Base-by-base conservation (phyloP, 1,284 basidiomycete genomes). In the Gomphus bonarii region DNA sequence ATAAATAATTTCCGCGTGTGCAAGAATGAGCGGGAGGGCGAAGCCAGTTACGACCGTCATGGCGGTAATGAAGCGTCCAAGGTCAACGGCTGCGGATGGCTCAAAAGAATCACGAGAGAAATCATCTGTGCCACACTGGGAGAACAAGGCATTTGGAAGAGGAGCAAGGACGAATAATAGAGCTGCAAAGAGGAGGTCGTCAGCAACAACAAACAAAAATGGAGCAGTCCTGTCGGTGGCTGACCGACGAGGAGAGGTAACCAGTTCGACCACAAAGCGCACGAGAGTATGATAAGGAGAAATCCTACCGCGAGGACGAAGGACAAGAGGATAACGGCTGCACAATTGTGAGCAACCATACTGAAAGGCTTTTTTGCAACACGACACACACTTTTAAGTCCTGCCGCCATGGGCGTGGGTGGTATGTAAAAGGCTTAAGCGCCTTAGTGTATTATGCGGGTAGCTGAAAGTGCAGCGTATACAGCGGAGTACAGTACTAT, bases 301-400 rank as follows among this genome's bases (percentile, higher is more conserved):
- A 99, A 99, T 28, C 97, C 97, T 31, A 97, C 80, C 12, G 97
- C 97, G 44, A 99, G 84, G 58, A 97, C 91, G 71, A 99, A 97
- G 3, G 95, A 94, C 55, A 97, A 83, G 59, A 95, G 78, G 64
- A 97, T 93, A 64, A 97, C 92, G 66, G 91, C 92, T 95, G 60
- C 28, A 50, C 25, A 28, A 11, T 53, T 50, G 35, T 50, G 22
- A 54, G 52, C 44, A 14, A 48, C 50, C 50, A 44, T 57, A 42
- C 40, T 43, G 14, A 51, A 33, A 28, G 4, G 11, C 28, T 44
- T 30, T 44, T n/a, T n/a, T n/a, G n/a, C 38, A 52, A 48, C 14
- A 30, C 30, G 18, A 60, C 63, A 35, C 63, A 35, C 53, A 65
- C 63, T 63, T 55, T 62, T 61, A 33, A 63, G 59, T 54, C 62